These are phyloP conservation scores for Diddensiella transvaalensis DNA, from an alignment of 805 yeast genomes.

Conservation along the genomic window DNA sequence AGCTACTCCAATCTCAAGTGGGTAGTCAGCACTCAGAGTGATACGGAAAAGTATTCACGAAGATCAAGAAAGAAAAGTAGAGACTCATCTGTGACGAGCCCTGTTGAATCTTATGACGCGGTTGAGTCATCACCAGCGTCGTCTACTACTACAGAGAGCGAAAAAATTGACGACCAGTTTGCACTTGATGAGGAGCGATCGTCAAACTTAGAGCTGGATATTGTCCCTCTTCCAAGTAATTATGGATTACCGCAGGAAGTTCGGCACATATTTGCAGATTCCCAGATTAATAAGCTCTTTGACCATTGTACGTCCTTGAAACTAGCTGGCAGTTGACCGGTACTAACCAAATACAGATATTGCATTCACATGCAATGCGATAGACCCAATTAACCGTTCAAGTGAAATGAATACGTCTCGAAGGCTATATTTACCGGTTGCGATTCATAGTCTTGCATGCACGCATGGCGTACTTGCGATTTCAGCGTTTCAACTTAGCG, in stretches of 20 bases:
- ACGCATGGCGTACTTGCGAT: slow-evolving; percentile 4
- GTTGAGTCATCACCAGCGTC: not conserved
- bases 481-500: slow-evolving; percentile 5
- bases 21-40: too few species aligned
- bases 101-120: too few species aligned
- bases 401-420: not conserved
- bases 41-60: too few species aligned
- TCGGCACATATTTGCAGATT: not conserved
- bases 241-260: not conserved
- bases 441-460: slow-evolving; percentile 2
- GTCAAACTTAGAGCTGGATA: not conserved
- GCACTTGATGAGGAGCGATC: not conserved
- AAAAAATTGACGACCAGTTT: not conserved
- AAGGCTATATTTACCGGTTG: slow-evolving; percentile 4
- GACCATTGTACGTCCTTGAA: not conserved
- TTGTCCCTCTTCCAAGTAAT: not conserved
- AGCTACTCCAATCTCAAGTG: too few species aligned
- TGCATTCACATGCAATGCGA: not conserved
- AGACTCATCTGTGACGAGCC: too few species aligned
- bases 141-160: not conserved
- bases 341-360: not conserved
- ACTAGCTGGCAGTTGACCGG: too few species aligned
- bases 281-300: not conserved
- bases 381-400: slow-evolving; percentile 1
- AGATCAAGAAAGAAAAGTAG: too few species aligned